Evolutionary conservation across 345 rosid species (phyloP).

Genomic region (Hypericum androsaemum): DNA sequence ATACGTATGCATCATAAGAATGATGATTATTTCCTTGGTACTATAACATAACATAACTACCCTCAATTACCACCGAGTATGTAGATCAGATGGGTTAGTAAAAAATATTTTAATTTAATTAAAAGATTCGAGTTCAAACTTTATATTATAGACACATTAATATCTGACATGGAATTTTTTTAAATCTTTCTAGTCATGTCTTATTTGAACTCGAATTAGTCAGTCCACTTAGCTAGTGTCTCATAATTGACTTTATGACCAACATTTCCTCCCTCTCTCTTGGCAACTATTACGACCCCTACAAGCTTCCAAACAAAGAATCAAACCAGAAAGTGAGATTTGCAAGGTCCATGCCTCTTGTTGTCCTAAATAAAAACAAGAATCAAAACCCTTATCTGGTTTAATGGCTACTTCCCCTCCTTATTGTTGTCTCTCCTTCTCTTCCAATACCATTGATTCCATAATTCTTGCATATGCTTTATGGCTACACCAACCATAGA

Average conservation of each 20-base stretch:
- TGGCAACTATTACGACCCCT: conserved; percentile 47
- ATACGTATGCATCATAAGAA: conserved; percentile 20
- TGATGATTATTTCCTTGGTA: conserved; percentile 9
- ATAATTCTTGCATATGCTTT: conserved; percentile 28
- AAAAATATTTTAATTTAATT: no score
- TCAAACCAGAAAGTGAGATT: conserved; percentile 80
- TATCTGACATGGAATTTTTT: no score
- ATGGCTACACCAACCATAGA: conserved; percentile 15
- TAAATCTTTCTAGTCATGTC: no score
- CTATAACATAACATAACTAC: conserved; percentile 22
- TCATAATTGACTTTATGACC: conserved; percentile 28
- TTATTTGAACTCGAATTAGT: no score
- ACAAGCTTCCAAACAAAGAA: conserved; percentile 85
- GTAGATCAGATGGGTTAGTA: no score
- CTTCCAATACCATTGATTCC: conserved; percentile 10
- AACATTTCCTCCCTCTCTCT: conserved; percentile 27
- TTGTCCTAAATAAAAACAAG: conserved; percentile 15
- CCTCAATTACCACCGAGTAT: no score
- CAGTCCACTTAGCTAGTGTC: no score
- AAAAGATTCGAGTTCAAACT: no score
- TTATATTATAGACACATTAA: no score
- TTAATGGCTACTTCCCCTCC: conserved; percentile 34
- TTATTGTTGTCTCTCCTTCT: no score
- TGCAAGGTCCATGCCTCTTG: conserved; percentile 35
- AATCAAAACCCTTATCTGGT: conserved; percentile 34